These are phyloP conservation scores for Jaltomata sinuosa DNA, from an alignment of 257 asterid species.

Conservation along the genomic window DNA sequence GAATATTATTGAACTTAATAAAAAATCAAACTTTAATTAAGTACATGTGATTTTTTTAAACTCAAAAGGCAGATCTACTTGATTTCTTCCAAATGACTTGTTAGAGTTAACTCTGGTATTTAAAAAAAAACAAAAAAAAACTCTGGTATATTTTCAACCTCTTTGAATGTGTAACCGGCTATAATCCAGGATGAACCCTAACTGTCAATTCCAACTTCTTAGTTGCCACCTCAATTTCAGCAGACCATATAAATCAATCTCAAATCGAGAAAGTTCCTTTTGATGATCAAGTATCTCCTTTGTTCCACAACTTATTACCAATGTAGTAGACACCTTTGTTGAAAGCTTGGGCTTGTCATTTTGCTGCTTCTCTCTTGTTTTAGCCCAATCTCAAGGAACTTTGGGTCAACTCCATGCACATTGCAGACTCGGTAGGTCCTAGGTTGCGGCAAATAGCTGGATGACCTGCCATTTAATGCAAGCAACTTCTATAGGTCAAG, in stretches of 20 bases:
- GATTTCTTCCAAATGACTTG: no score
- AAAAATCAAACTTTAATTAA: no score
- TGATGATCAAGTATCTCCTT: conserved; percentile 81
- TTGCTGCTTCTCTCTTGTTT: conserved; percentile 51
- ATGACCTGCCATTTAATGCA: conserved; percentile 50
- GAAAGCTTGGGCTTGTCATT: conserved; percentile 43
- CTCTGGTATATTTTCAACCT: no score
- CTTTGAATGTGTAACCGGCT: no score
- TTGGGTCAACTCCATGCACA: conserved; percentile 92
- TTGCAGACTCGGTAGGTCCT: conserved; percentile 91
- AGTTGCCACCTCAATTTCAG: conserved; percentile 56
- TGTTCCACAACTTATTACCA: conserved; percentile 95
- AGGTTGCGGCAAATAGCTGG: conserved; percentile 93
- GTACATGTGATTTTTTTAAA: no score
- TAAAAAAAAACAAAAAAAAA: no score
- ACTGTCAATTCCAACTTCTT: no score
- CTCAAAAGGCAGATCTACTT: no score
- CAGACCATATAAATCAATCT: conserved; percentile 81
- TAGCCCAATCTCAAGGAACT: conserved; percentile 78
- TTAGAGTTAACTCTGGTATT: no score
- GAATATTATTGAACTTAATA: no score
- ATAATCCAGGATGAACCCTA: no score
- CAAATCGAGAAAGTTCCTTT: conserved; percentile 56
- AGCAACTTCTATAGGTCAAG: not conserved
- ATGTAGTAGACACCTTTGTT: conserved; percentile 85